These are phyloP conservation scores for Acer saccharum DNA, from an alignment of 345 rosid species.

Conservation along the genomic window DNA sequence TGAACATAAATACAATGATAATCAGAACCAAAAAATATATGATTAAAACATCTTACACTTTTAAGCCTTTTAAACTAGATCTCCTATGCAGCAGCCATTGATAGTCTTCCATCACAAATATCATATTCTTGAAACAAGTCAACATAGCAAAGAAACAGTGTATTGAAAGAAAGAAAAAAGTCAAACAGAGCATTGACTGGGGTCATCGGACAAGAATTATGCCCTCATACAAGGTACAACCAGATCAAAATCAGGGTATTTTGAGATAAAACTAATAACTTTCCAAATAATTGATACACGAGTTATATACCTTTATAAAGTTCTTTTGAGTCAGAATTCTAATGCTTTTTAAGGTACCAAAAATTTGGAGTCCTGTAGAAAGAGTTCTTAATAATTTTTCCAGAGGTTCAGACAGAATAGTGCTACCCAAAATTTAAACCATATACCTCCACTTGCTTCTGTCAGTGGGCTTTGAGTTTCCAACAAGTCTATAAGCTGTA, in stretches of 20 bases:
- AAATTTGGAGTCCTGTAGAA: not conserved
- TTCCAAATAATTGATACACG: not conserved
- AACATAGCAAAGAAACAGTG: not conserved
- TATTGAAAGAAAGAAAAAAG: not conserved
- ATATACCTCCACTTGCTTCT: not conserved
- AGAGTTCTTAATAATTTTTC: not conserved
- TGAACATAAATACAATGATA: slow-evolving; percentile 27
- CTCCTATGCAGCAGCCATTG: not conserved
- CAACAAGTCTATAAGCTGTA: not conserved
- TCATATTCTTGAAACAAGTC: not conserved
- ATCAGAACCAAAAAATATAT: slow-evolving; percentile 16
- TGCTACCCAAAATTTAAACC: not conserved
- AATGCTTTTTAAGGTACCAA: not conserved
- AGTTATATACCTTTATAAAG: not conserved
- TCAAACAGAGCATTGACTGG: not conserved
- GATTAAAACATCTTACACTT: not conserved
- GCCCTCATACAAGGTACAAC: not conserved
- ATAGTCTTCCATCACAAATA: not conserved
- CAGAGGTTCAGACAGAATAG: not conserved
- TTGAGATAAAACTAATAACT: not conserved
- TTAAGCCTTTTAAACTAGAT: not conserved
- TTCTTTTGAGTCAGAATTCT: not conserved
- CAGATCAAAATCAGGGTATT: not conserved
- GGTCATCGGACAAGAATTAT: not conserved
- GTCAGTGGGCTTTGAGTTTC: not conserved